These are phyloP conservation scores for Fusarium sulawesiense DNA, from an alignment of 2,329 filamentous ascomycete genomes.

Conservation along the genomic window DNA sequence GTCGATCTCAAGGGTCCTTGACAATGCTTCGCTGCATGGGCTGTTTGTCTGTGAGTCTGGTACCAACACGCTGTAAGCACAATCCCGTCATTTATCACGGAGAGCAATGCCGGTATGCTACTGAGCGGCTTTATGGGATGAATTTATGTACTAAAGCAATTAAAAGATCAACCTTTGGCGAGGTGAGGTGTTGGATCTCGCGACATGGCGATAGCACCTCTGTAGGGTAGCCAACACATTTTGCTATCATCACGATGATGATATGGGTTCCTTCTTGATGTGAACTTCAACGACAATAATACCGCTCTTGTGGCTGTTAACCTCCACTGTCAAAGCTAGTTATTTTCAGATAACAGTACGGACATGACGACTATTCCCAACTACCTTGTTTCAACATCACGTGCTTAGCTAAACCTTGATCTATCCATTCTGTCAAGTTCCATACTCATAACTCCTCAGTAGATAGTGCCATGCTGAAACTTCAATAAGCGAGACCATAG, in stretches of 20 bases:
- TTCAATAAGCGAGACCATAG: neutral
- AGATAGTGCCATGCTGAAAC: neutral
- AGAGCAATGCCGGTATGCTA: neutral
- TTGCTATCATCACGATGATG: neutral
- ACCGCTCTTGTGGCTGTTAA: neutral
- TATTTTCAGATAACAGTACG: neutral
- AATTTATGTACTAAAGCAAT: neutral
- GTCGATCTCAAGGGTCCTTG: conserved; percentile 29
- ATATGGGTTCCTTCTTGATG: neutral
- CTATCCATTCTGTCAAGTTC: no score
- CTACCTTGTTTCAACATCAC: no score
- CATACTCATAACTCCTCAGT: no score
- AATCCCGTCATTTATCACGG: neutral
- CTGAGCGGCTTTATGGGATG: neutral
- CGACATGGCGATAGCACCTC: neutral
- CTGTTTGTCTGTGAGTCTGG: neutral
- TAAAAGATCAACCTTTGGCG: neutral
- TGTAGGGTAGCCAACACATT: neutral
- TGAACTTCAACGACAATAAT: neutral
- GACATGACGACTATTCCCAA: no score
- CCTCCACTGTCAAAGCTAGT: neutral
- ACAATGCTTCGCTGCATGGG: neutral
- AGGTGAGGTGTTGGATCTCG: neutral
- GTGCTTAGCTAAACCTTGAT: no score
- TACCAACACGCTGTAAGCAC: neutral